phyloP scores from a whole-genome alignment of 768 basidiomycete species.

The Boletus huronensis region DNA sequence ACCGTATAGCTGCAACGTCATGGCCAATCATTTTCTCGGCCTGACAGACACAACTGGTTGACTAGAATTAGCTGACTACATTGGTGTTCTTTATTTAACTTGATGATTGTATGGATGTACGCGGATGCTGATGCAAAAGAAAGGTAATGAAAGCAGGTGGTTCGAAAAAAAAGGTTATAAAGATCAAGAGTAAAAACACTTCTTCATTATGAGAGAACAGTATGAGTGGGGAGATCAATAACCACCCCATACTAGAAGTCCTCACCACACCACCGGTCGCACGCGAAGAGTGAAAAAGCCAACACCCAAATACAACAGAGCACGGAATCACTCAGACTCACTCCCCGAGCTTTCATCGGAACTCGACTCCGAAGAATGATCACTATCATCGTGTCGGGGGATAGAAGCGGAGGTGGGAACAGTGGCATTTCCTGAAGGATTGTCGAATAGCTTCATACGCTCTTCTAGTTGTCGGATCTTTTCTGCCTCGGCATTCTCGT shows the following conservation, averaged over 20 bases:
- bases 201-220: conserved; percentile 26
- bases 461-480: conserved; percentile 91
- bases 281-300: conserved; percentile 13
- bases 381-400: conserved; percentile 47
- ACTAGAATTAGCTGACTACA: conserved; percentile 50
- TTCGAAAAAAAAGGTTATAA: conserved; percentile 32
- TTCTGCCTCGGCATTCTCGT: conserved; percentile 93
- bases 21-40: conserved; percentile 1
- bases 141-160: conserved; percentile 26
- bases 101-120: conserved; percentile 41
- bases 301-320: conserved; percentile 12
- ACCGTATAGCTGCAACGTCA: conserved; percentile 14
- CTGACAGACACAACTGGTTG: conserved; percentile 23
- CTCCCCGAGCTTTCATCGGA: conserved; percentile 80
- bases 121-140: conserved; percentile 29
- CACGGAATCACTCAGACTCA: conserved; percentile 64
- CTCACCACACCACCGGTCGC: conserved; percentile 18
- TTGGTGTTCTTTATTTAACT: conserved; percentile 40
- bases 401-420: conserved; percentile 36
- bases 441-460: conserved; percentile 80
- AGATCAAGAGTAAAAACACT: conserved; percentile 33
- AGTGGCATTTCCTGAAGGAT: conserved; percentile 41
- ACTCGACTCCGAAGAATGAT: conserved; percentile 77
- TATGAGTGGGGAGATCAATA: conserved; percentile 21
- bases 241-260: conserved; percentile 20